These are phyloP conservation scores for Talaromyces rugulosus DNA, from an alignment of 2,329 filamentous ascomycete species.

Conservation along the genomic window DNA sequence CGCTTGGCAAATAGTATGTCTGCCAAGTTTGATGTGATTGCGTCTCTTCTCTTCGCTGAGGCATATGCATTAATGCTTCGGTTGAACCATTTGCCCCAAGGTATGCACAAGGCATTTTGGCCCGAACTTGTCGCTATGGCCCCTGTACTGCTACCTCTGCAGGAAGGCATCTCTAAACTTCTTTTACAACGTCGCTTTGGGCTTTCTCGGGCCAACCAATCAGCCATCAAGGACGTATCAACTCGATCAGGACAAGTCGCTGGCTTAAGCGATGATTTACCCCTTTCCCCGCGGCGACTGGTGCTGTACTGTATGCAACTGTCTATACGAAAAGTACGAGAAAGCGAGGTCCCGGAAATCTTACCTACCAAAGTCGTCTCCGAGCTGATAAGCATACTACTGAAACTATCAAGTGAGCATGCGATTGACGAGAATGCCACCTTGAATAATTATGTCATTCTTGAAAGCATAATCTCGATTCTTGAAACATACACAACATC, in stretches of 20 bases:
- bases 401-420: conserved; percentile 17
- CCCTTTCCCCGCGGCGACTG: conserved; percentile 29
- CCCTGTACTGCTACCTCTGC: conserved; percentile 22
- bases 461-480: conserved; percentile 30
- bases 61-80: conserved; percentile 28
- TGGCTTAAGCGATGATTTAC: conserved; percentile 21
- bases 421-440: conserved; percentile 1
- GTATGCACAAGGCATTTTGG: conserved; percentile 27
- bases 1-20: conserved; percentile 61
- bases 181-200: conserved; percentile 18
- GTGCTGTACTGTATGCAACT: conserved; percentile 30
- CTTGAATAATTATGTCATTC: conserved; percentile 18
- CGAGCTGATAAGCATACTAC: conserved; percentile 27
- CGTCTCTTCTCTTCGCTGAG: conserved; percentile 27
- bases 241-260: conserved; percentile 20
- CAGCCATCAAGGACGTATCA: conserved; percentile 24
- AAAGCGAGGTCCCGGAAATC: conserved; percentile 23
- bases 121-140: conserved; percentile 27
- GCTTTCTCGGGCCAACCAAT: conserved; percentile 29
- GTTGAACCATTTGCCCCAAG: conserved; percentile 24
- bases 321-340: conserved; percentile 28
- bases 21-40: conserved; percentile 52
- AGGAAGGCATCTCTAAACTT: conserved; percentile 26
- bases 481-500: conserved; percentile 35
- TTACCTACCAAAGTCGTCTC: conserved; percentile 25